Conservation (phyloP, 768 basidiomycete species). For the Mrakia gelida region DNA sequence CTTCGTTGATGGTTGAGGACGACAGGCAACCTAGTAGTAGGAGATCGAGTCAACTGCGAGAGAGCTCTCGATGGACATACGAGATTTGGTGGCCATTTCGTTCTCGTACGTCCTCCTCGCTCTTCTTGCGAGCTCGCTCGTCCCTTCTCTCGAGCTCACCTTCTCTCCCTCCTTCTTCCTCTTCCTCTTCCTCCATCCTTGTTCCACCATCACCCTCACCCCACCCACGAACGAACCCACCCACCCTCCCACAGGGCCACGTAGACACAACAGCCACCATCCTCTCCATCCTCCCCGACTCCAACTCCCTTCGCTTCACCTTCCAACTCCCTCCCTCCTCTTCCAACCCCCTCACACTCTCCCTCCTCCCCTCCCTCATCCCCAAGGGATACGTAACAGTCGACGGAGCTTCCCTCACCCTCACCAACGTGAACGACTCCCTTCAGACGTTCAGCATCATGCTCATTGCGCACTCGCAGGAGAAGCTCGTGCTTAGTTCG, state of each 20-base stretch:
- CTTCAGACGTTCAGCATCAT: slow-evolving; percentile 74
- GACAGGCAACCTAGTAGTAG: slow-evolving; percentile 39
- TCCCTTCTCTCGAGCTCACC: neutral
- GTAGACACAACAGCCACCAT: slow-evolving; percentile 84
- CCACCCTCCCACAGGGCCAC: slow-evolving; percentile 92
- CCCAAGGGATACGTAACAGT: slow-evolving; percentile 91
- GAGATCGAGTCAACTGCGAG: slow-evolving; percentile 84
- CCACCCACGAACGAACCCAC: slow-evolving; percentile 81
- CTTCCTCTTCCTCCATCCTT: no score
- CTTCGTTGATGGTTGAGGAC: slow-evolving; percentile 58
- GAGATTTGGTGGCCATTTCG: slow-evolving; percentile 81
- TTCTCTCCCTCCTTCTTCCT: neutral
- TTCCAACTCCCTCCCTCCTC: slow-evolving; percentile 76
- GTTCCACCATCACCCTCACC: no score
- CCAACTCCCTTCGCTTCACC: slow-evolving; percentile 77
- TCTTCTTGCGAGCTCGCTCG: neutral
- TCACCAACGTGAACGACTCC: slow-evolving; percentile 66
- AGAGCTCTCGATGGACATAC: slow-evolving; percentile 71
- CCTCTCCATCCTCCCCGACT: slow-evolving; percentile 62
- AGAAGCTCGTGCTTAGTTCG: slow-evolving; percentile 71
- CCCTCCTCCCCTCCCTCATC: slow-evolving; percentile 66
- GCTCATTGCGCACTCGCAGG: slow-evolving; percentile 91
- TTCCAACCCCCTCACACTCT: slow-evolving; percentile 89
- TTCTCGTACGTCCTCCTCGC: slow-evolving; percentile 59
- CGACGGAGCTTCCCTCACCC: slow-evolving; percentile 88